Conservation (phyloP, 345 rosid genomes). For the Gossypium australe region DNA sequence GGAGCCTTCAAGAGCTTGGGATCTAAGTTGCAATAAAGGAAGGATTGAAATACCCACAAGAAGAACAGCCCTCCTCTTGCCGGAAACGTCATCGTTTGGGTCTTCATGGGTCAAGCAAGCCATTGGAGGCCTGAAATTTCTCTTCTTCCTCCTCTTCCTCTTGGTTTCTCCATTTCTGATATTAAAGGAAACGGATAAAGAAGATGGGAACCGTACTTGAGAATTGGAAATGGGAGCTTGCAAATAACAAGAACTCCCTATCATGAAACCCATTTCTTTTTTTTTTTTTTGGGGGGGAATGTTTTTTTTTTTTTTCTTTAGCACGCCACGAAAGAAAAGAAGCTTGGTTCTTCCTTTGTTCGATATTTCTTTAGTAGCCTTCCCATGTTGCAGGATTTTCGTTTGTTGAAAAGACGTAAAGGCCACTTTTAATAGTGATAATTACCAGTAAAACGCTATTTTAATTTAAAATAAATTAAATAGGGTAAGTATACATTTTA, state of each 20-base stretch:
- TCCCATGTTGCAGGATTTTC: too few relatives aligned
- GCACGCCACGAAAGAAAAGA: not conserved
- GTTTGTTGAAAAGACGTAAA: too few relatives aligned
- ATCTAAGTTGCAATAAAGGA: conserved; percentile 7
- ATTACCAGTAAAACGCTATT: too few relatives aligned
- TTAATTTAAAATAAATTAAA: too few relatives aligned
- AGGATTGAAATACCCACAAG: conserved; percentile 9
- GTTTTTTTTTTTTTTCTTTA: too few relatives aligned
- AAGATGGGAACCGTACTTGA: not conserved
- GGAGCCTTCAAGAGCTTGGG: conserved; percentile 4
- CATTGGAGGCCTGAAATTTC: conserved; percentile 1
- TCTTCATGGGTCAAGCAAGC: not conserved
- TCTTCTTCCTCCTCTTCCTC: not conserved
- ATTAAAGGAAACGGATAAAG: not conserved
- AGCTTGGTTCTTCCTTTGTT: not conserved
- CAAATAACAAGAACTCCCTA: conserved; percentile 2
- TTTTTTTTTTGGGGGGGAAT: not conserved
- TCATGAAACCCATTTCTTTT: not conserved
- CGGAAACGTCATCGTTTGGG: not conserved
- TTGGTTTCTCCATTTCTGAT: not conserved
- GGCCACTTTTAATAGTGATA: too few relatives aligned
- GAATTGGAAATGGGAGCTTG: not conserved
- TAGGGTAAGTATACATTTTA: too few relatives aligned
- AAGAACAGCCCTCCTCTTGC: conserved; percentile 7
- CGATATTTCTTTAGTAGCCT: too few relatives aligned